A percentile compares a stretch with the other conserved stretches of the same genome.
phyloP scores from a whole-genome alignment of 805 yeast genomes.

The Nakazawaea molendinolei region DNA sequence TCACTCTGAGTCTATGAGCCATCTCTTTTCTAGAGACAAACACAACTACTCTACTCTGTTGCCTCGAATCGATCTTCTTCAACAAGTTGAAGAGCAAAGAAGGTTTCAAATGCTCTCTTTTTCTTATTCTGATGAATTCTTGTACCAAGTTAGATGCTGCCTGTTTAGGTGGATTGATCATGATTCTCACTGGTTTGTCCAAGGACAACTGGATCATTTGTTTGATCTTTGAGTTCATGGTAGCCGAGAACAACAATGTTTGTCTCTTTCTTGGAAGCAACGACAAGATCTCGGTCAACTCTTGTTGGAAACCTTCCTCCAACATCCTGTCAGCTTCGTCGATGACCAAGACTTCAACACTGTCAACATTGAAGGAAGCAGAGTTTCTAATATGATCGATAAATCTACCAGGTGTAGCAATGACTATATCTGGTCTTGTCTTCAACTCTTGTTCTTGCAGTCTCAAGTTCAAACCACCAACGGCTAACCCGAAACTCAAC shows the following conservation, averaged over 20 bases:
- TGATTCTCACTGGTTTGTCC: conserved; percentile 84
- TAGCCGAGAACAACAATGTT: conserved; percentile 91
- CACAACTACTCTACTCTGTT: conserved; percentile 72
- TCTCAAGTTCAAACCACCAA: conserved; percentile 93
- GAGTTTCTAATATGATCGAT: conserved; percentile 96
- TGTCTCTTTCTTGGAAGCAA: conserved; percentile 89
- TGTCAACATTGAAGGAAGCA: conserved; percentile 83
- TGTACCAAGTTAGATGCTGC: conserved; percentile 88
- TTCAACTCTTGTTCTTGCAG: conserved; percentile 94
- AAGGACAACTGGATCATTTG: conserved; percentile 82
- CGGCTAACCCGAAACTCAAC: conserved; percentile 87
- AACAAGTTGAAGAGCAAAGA: conserved; percentile 72
- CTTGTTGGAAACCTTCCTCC: conserved; percentile 98
- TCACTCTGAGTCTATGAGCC: conserved; percentile 80
- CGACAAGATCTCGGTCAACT: conserved; percentile 82
- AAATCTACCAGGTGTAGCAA: conserved; percentile 98
- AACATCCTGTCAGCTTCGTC: conserved; percentile 99
- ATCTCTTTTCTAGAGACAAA: conserved; percentile 88
- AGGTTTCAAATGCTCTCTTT: conserved; percentile 78
- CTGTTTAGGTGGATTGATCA: conserved; percentile 95
- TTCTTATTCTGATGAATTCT: conserved; percentile 91
- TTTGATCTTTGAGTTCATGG: conserved; percentile 92
- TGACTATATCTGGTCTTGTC: conserved; percentile 88
- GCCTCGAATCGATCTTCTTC: conserved; percentile 54
- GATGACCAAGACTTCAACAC: conserved; percentile 84